phyloP scores from a whole-genome alignment of 2,329 filamentous ascomycete species.

The Aspergillus ibericus region DNA sequence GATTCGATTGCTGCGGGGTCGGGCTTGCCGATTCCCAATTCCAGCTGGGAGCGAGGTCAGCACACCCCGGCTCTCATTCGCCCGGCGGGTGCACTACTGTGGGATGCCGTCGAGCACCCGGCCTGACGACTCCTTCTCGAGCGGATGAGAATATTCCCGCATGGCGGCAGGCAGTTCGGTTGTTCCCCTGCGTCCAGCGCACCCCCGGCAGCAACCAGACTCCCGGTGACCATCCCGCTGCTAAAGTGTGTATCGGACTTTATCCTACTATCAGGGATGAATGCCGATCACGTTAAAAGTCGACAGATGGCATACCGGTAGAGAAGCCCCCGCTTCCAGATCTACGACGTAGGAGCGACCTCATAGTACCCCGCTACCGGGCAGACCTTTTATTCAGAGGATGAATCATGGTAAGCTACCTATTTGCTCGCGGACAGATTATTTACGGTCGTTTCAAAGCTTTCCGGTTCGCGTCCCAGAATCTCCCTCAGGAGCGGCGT shows the following conservation, averaged over 20 bases:
- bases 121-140: not conserved
- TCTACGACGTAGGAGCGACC: not conserved
- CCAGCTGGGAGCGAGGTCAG: constrained; percentile 5
- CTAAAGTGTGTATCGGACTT: constrained; percentile 2
- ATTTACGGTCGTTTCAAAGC: constrained; percentile 39
- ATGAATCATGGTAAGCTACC: not conserved
- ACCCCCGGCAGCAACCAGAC: not conserved
- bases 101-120: constrained; percentile 1
- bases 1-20: constrained; percentile 2
- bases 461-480: constrained; percentile 46
- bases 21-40: constrained; percentile 10
- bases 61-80: constrained; percentile 3
- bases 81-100: constrained; percentile 4
- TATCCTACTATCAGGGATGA: not conserved
- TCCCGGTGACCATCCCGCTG: not conserved
- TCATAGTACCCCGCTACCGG: not conserved
- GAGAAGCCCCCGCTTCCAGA: not conserved
- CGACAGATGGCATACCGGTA: not conserved
- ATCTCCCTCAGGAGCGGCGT: constrained; percentile 41
- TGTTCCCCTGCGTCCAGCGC: not conserved
- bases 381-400: not conserved
- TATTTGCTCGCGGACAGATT: constrained; percentile 6
- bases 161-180: not conserved
- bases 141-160: constrained; percentile 4
- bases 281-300: not conserved